Evolutionary conservation across 2,329 filamentous ascomycete genomes (phyloP).

Genomic region (Nothophoma quercina): DNA sequence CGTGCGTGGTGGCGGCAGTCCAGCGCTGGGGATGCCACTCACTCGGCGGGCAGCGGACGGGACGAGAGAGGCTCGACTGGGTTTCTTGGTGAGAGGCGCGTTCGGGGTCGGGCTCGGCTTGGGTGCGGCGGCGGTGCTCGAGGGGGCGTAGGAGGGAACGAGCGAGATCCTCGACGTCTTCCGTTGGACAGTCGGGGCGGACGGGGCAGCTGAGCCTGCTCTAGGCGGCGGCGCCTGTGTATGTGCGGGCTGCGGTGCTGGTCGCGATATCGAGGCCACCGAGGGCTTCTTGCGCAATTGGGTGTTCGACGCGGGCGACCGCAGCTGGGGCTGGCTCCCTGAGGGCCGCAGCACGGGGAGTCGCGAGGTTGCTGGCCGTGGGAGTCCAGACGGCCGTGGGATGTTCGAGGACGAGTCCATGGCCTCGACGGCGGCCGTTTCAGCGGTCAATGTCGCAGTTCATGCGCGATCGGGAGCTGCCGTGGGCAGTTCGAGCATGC

Average conservation of each 20-base stretch:
- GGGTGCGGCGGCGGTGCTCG: slow-evolving; percentile 25
- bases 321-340: slow-evolving; percentile 51
- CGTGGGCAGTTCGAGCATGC: not conserved
- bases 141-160: slow-evolving; percentile 31
- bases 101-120: slow-evolving; percentile 23
- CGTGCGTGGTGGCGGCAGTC: slow-evolving; percentile 23
- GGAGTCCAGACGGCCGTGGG: slow-evolving; percentile 51
- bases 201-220: slow-evolving; percentile 1
- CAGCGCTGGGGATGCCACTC: slow-evolving; percentile 30
- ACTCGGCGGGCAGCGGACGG: slow-evolving; percentile 32
- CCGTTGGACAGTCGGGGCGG: slow-evolving; percentile 36
- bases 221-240: not conserved
- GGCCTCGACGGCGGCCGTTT: slow-evolving; percentile 19
- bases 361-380: slow-evolving; percentile 58
- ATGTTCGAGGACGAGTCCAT: slow-evolving; percentile 46
- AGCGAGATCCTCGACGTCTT: slow-evolving; percentile 43
- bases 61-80: slow-evolving; percentile 33
- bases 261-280: slow-evolving; percentile 32
- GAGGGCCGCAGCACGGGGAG: slow-evolving; percentile 58
- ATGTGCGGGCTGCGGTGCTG: slow-evolving; percentile 4
- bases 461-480: slow-evolving; percentile 7
- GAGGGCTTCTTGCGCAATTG: slow-evolving; percentile 48
- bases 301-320: slow-evolving; percentile 55
- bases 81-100: not conserved
- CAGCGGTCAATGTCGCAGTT: slow-evolving; percentile 8